Evolutionary conservation across 139 green algal species (phyloP).

Genomic region (Pseudopediastrum boryanum): DNA sequence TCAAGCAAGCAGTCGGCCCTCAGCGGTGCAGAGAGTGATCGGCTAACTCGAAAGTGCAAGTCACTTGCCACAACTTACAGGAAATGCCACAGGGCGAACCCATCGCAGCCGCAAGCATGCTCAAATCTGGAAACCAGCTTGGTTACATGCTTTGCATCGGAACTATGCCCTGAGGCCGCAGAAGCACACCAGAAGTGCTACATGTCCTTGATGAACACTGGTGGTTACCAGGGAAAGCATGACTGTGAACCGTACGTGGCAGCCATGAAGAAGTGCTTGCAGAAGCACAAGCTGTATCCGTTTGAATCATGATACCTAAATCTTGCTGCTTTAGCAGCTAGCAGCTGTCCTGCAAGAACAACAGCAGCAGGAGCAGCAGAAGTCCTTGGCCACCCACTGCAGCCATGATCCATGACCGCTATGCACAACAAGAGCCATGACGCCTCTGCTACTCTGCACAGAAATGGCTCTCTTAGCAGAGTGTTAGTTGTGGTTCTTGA

Average conservation of each 20-base stretch:
- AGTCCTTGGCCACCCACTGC: no score
- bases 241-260: conserved; percentile 13
- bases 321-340: no score
- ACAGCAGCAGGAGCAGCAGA: no score
- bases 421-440: no score
- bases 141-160: conserved; percentile 31
- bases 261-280: conserved; percentile 9
- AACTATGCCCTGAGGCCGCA: conserved; percentile 14
- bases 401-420: no score
- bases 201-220: conserved; percentile 37
- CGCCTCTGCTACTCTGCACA: no score
- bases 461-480: no score
- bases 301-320: no score
- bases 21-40: conserved; percentile 4
- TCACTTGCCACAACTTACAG: neutral
- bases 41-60: conserved; percentile 20
- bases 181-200: conserved; percentile 32
- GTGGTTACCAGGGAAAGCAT: conserved; percentile 15
- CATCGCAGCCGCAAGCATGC: conserved; percentile 5
- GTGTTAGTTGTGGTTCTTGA: no score
- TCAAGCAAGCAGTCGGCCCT: no score
- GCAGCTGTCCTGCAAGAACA: no score
- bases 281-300: conserved; percentile 21
- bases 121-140: conserved; percentile 23
- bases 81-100: conserved; percentile 26